These are phyloP conservation scores for Emiliania huxleyi DNA, from an alignment of 78 protist species.

Conservation along the genomic window DNA sequence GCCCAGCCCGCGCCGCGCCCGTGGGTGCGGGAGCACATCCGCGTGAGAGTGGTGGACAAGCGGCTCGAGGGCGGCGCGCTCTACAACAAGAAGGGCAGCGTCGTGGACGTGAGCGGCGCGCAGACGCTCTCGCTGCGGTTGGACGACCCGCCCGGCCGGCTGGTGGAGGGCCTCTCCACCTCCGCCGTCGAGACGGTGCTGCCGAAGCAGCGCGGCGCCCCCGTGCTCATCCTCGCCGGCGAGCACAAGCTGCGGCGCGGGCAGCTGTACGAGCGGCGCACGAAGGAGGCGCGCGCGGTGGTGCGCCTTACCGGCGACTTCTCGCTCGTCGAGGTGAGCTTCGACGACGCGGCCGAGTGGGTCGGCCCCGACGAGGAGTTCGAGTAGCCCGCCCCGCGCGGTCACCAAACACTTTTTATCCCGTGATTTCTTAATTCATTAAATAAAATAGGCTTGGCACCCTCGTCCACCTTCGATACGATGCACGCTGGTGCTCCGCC, in stretches of 20 bases:
- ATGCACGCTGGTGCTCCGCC: no score
- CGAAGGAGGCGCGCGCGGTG: background rate
- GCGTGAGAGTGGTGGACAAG: conserved; percentile 40
- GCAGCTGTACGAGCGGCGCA: background rate
- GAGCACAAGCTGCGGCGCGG: background rate
- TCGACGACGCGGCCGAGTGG: conserved; percentile 6
- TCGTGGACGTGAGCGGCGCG: conserved; percentile 8
- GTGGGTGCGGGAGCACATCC: conserved; percentile 35
- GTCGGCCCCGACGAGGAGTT: background rate
- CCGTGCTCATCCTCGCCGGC: background rate
- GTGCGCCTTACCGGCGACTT: conserved; percentile 39
- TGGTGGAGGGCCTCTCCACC: background rate
- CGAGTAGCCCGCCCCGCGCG: no score
- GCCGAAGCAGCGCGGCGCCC: background rate
- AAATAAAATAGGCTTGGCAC: no score
- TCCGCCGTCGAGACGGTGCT: background rate
- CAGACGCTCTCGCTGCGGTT: background rate
- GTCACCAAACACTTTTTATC: no score
- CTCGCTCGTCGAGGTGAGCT: background rate
- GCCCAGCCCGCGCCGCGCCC: no score
- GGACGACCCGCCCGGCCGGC: background rate
- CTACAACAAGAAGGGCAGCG: conserved; percentile 35
- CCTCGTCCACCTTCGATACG: no score
- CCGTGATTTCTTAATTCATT: no score
- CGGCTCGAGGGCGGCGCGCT: background rate